phyloP scores from a whole-genome alignment of 495 filamentous ascomycete species.

The Lasiosphaeris hirsuta region DNA sequence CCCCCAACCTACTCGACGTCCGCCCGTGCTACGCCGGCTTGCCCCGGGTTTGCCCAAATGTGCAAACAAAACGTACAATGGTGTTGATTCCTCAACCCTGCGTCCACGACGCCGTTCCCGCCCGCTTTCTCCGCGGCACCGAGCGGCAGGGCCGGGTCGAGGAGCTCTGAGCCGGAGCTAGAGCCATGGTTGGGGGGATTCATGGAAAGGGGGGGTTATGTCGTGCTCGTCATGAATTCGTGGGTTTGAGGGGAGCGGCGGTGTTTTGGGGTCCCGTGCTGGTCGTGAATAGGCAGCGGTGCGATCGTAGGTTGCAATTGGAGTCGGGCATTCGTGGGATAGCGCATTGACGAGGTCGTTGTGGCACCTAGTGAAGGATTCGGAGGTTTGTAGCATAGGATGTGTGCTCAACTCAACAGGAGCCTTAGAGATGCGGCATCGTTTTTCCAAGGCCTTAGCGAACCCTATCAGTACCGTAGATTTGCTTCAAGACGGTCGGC shows the following conservation, averaged over 20 bases:
- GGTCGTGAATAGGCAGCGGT: neutral
- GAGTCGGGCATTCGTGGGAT: too few species aligned
- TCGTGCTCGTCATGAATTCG: constrained; percentile 9
- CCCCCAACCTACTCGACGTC: too few species aligned
- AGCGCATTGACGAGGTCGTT: neutral
- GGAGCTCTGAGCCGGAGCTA: constrained; percentile 31
- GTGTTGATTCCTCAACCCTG: constrained; percentile 67
- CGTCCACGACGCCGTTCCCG: constrained; percentile 55
- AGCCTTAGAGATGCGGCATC: neutral
- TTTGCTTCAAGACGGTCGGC: neutral
- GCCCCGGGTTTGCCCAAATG: neutral
- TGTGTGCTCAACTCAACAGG: too few species aligned
- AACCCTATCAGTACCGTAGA: constrained; percentile 1
- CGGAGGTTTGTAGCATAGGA: too few species aligned
- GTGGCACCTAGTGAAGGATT: neutral
- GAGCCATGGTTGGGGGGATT: constrained; percentile 23
- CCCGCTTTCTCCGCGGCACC: neutral
- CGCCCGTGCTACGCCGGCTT: too few species aligned
- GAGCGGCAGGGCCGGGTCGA: constrained; percentile 17
- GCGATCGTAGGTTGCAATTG: neutral
- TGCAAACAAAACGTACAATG: constrained; percentile 56
- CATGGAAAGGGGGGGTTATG: constrained; percentile 21
- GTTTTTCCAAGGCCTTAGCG: neutral
- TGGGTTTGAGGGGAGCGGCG: neutral
- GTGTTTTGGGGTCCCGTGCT: neutral